These are phyloP conservation scores for Typha latifolia DNA, from an alignment of 176 grass and related monocot genomes.

Conservation along the genomic window DNA sequence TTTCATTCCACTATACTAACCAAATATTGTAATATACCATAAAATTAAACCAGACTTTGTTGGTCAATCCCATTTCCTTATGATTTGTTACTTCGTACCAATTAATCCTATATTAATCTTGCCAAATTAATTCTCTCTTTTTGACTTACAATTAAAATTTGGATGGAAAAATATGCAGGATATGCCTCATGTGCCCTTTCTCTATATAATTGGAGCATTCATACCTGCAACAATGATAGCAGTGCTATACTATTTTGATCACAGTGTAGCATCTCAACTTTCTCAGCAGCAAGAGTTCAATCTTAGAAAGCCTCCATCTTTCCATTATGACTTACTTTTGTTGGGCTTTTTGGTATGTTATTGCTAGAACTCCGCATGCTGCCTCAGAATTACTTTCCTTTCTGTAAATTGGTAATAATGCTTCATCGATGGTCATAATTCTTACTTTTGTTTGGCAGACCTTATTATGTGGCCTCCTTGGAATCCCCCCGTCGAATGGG, in stretches of 20 bases:
- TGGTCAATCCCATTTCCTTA: too few relatives aligned
- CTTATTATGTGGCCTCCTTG: conserved; percentile 83
- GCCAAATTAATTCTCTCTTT: background rate
- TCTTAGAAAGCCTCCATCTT: conserved; percentile 88
- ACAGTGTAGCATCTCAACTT: conserved; percentile 95
- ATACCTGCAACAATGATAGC: conserved; percentile 99
- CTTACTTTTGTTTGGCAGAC: conserved; percentile 46
- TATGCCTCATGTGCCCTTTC: conserved; percentile 72
- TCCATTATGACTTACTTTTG: conserved; percentile 97
- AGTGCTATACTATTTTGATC: conserved; percentile 96
- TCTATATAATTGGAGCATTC: conserved; percentile 92
- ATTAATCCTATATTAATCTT: background rate
- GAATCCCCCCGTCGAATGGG: conserved; percentile 94
- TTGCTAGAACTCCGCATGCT: background rate
- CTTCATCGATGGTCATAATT: background rate
- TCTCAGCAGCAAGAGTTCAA: conserved; percentile 97
- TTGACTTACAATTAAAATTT: conserved; percentile 9
- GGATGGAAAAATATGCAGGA: conserved; percentile 46
- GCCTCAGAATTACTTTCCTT: too few relatives aligned
- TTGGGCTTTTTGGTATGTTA: conserved; percentile 79
- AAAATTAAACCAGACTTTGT: too few relatives aligned
- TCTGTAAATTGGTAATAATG: too few relatives aligned
- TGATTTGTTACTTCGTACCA: too few relatives aligned
- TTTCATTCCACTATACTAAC: background rate
- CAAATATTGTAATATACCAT: background rate